Evolutionary conservation across 306 rosid species (phyloP).

Genomic region (Lupinus albus): DNA sequence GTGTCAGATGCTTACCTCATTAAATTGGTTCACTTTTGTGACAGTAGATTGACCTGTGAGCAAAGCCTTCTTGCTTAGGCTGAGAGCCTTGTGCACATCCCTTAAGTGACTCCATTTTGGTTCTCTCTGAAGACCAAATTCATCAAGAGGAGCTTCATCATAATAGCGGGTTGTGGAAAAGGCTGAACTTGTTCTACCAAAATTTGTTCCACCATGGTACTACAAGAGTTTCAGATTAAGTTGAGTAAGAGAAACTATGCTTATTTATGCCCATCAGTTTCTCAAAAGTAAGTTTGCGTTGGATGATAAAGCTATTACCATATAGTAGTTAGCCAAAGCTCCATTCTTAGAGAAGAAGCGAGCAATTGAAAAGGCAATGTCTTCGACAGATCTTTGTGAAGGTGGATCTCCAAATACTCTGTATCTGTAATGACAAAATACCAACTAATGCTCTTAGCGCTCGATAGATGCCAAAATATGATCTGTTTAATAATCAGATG

Average conservation of each 20-base stretch:
- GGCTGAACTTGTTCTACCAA: conserved; percentile 83
- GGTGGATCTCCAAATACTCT: conserved; percentile 94
- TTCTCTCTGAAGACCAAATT: conserved; percentile 77
- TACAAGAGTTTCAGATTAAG: conserved; percentile 44
- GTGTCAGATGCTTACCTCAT: conserved; percentile 53
- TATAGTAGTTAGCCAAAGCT: conserved; percentile 77
- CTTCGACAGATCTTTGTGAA: conserved; percentile 91
- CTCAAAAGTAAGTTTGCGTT: not conserved
- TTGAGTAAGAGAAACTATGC: conserved; percentile 12
- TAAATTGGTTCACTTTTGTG: conserved; percentile 40
- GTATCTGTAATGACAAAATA: conserved; percentile 57
- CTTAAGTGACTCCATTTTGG: conserved; percentile 90
- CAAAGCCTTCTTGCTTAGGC: conserved; percentile 65
- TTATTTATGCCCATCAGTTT: not conserved
- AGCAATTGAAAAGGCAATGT: conserved; percentile 81
- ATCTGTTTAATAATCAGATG: not conserved
- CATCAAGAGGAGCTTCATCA: conserved; percentile 97
- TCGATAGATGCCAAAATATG: not conserved
- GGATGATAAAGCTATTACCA: conserved; percentile 54
- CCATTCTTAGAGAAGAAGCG: conserved; percentile 90
- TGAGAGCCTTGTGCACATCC: conserved; percentile 77
- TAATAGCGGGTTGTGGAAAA: conserved; percentile 83
- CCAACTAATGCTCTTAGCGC: conserved; percentile 24
- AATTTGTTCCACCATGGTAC: conserved; percentile 98
- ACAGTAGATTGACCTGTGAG: conserved; percentile 40